Percentiles rank a stretch among this genome's conserved stretches.
Evolutionary conservation across 306 rosid species (phyloP).

Genomic region (Dicorynia guianensis): DNA sequence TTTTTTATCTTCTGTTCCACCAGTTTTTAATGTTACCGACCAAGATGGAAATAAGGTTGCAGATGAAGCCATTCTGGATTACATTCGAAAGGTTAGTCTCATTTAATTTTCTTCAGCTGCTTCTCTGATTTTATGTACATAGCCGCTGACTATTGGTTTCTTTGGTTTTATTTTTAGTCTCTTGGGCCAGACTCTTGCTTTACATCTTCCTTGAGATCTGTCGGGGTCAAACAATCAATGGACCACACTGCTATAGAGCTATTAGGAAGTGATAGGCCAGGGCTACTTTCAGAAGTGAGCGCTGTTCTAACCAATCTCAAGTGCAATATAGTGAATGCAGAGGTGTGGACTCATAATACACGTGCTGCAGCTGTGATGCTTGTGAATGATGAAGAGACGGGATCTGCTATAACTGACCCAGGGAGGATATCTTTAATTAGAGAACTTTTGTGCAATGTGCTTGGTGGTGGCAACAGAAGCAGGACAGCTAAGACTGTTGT

Average conservation of each 20-base stretch:
- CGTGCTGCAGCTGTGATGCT: constrained; percentile 87
- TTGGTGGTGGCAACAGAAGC: constrained; percentile 76
- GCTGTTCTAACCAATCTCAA: constrained; percentile 83
- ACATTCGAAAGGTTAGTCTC: constrained; percentile 69
- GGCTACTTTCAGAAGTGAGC: constrained; percentile 85
- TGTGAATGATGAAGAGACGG: constrained; percentile 67
- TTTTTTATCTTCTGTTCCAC: constrained; percentile 11
- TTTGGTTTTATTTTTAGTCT: constrained; percentile 56
- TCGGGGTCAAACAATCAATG: constrained; percentile 73
- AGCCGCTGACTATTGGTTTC: constrained; percentile 1
- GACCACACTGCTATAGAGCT: constrained; percentile 83
- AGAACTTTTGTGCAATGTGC: constrained; percentile 83
- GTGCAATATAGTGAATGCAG: constrained; percentile 83
- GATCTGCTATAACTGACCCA: constrained; percentile 67
- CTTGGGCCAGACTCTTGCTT: constrained; percentile 88
- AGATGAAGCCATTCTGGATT: constrained; percentile 79
- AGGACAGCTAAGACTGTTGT: constrained; percentile 80
- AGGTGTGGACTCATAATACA: constrained; percentile 93
- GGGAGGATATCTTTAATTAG: constrained; percentile 72
- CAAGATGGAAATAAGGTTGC: constrained; percentile 92
- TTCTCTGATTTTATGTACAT: constrained; percentile 16
- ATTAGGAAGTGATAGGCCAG: constrained; percentile 89
- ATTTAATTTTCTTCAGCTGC: constrained; percentile 26
- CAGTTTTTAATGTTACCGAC: constrained; percentile 95
- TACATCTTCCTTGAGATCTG: constrained; percentile 71